Percentiles rank a stretch among this genome's conserved stretches.
These are phyloP conservation scores for Chytriomyces sp. DNA, from an alignment of 192 early-diverging fungal genomes.

Conservation along the genomic window DNA sequence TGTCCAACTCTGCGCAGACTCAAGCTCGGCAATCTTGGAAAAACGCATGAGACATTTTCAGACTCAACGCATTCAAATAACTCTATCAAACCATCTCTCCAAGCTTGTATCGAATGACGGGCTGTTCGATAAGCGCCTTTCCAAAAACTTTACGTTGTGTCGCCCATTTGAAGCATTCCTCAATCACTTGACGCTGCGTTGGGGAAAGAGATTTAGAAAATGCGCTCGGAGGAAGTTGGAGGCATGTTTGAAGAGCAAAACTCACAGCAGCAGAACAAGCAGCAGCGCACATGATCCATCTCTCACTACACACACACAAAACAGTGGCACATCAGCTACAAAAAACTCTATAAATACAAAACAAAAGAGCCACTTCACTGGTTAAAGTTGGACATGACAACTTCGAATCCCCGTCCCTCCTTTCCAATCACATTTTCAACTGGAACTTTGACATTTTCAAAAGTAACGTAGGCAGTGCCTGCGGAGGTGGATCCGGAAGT, in stretches of 20 bases:
- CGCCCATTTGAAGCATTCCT: conserved; percentile 72
- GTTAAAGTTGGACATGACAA: conserved; percentile 66
- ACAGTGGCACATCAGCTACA: background rate
- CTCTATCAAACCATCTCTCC: conserved; percentile 61
- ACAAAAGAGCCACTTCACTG: conserved; percentile 36
- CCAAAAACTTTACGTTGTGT: conserved; percentile 77
- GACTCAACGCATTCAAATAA: background rate
- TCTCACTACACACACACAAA: conserved; percentile 41
- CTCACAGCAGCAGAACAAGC: conserved; percentile 16
- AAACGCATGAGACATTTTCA: background rate
- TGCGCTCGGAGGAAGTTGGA: too few species aligned
- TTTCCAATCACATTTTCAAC: conserved; percentile 73
- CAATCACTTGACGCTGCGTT: conserved; percentile 44
- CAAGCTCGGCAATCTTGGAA: conserved; percentile 26
- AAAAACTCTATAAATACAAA: background rate
- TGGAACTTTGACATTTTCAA: conserved; percentile 77
- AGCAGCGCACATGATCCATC: conserved; percentile 58
- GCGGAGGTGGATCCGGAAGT: conserved; percentile 70
- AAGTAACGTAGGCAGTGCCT: conserved; percentile 58
- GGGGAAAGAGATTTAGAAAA: background rate
- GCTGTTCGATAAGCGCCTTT: conserved; percentile 69
- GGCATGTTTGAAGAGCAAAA: background rate
- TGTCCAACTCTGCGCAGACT: conserved; percentile 25
- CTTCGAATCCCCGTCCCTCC: conserved; percentile 70
- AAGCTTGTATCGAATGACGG: conserved; percentile 73